Conservation (phyloP, 768 basidiomycete species). For the Lactarius hengduanensis region DNA sequence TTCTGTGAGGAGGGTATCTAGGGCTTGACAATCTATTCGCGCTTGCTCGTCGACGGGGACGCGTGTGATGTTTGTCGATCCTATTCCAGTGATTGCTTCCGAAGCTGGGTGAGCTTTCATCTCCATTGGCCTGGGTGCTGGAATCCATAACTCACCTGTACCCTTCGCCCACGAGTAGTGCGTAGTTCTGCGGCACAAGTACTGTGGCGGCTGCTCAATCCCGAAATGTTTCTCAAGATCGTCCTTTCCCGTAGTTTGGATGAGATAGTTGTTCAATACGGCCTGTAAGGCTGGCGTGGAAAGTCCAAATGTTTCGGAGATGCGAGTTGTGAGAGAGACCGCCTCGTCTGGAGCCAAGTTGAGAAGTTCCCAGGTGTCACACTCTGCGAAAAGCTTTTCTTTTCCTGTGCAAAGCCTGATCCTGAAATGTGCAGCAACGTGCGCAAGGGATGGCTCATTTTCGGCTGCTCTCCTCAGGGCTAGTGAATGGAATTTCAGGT, state of each 20-base stretch:
- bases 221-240: conserved; percentile 32
- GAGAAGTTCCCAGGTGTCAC: conserved; percentile 42
- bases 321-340: conserved; percentile 39
- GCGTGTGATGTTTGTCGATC: conserved; percentile 39
- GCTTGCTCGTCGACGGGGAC: conserved; percentile 40
- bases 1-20: conserved; percentile 33
- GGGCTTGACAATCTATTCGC: conserved; percentile 36
- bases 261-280: conserved; percentile 36
- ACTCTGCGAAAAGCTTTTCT: conserved; percentile 34
- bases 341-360: conserved; percentile 39
- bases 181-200: conserved; percentile 36
- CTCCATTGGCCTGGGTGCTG: background rate
- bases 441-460: conserved; percentile 33
- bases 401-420: conserved; percentile 33
- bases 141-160: conserved; percentile 36
- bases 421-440: conserved; percentile 37
- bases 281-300: conserved; percentile 35
- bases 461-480: conserved; percentile 35
- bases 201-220: conserved; percentile 32
- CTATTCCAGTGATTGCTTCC: conserved; percentile 45
- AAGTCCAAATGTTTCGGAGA: conserved; percentile 38
- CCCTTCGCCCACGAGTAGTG: conserved; percentile 52
- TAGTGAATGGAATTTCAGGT: conserved; percentile 48
- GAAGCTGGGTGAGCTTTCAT: background rate
- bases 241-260: conserved; percentile 42